Evolutionary conservation across 495 filamentous ascomycete genomes (phyloP), one percentile per base, ranked within the genome.

Genomic region (Aspergillus sclerotioniger): DNA sequence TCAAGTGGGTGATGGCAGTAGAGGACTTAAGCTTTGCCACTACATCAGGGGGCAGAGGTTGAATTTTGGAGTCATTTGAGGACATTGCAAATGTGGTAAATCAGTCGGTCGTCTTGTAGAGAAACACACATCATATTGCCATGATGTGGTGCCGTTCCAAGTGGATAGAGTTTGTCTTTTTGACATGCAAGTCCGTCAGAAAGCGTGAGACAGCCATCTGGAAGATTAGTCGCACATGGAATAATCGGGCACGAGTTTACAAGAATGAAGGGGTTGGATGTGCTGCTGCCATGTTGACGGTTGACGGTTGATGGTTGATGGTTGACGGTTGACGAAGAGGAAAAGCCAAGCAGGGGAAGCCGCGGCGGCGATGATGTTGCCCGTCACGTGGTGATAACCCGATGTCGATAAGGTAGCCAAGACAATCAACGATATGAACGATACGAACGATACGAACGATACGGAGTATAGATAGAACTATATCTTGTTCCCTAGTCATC

Each of bases 11-110:
- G 60, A 98, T 88, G 20, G 80, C 78, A 7, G 83, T 84, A 3
- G 92, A 96, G 0, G 93, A 97, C 62, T 89, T 90, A 70, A 98
- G 87, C 66, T 93, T 92, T n/a, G 87, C 83, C 53, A 85, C 78
- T 52, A 91, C 91, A 51, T 93, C 82, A 21, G 80, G 68, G 13
- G 93, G 90, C 45, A 98, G 78, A 41, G 79, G 84, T 57, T 79
- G 76, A 54, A 98, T 96, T 15, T 63, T 71, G 53, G 68, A 32
- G 41, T 61, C 61, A 48, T 63, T 59, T 8, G 54, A 21, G 59
- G 65, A 49, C 67, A 69, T 73, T 8, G 28, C 54, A 52, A 47
- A 21, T 12, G 44, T 35, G 45, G 16, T 4, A 8, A n/a, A n/a
- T 20, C 16, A 33, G 32, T 15, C 55, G 13, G 37, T 41, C 37